These are phyloP conservation scores for Extremus antarcticus DNA, from an alignment of 495 filamentous ascomycete genomes.

Conservation along the genomic window DNA sequence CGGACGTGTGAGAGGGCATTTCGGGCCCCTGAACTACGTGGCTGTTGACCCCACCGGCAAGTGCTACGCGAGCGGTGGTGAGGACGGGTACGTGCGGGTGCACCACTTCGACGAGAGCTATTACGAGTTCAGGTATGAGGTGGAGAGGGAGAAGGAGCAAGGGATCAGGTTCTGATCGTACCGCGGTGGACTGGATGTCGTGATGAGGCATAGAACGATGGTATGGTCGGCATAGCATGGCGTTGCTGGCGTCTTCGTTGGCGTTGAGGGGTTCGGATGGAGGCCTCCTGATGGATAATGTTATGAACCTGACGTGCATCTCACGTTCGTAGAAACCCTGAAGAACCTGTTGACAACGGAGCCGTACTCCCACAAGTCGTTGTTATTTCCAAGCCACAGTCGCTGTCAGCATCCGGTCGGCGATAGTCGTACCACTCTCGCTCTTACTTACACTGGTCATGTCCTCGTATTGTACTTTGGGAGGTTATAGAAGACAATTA, in stretches of 20 bases:
- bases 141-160: slow-evolving; percentile 52
- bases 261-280: too few relatives aligned
- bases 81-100: slow-evolving; percentile 97
- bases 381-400: too few relatives aligned
- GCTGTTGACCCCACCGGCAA: slow-evolving; percentile 82
- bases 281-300: too few relatives aligned
- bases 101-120: slow-evolving; percentile 98
- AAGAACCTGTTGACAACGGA: too few relatives aligned
- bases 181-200: not conserved
- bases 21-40: slow-evolving; percentile 85
- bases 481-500: too few relatives aligned
- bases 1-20: slow-evolving; percentile 90
- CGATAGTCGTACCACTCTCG: too few relatives aligned
- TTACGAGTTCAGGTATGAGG: slow-evolving; percentile 98
- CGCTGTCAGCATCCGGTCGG: too few relatives aligned
- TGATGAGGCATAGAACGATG: not conserved
- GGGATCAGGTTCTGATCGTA: not conserved
- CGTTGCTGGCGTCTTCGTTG: not conserved
- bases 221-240: not conserved
- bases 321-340: too few relatives aligned
- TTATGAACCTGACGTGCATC: too few relatives aligned
- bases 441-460: too few relatives aligned
- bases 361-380: too few relatives aligned
- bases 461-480: too few relatives aligned
- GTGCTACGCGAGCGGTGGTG: slow-evolving; percentile 85